A percentile compares a stretch with the other conserved stretches of the same genome.
Evolutionary conservation across 2,329 filamentous ascomycete species (phyloP).

Genomic region (Aspergillus hiratsukae): DNA sequence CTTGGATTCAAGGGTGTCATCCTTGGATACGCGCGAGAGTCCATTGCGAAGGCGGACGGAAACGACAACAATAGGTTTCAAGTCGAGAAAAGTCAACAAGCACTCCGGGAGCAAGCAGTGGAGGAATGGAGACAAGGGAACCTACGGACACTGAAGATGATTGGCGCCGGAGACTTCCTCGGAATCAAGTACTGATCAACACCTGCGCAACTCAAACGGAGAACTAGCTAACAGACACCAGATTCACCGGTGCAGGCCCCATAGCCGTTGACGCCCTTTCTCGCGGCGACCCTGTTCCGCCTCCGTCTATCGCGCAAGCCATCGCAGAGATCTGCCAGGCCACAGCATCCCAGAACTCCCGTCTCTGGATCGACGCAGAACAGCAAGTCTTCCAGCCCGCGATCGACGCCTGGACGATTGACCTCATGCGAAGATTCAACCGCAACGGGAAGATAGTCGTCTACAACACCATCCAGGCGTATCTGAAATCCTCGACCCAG

Average conservation of each 20-base stretch:
- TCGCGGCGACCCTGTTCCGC: constrained; percentile 26
- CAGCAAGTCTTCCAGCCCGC: constrained; percentile 42
- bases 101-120: constrained; percentile 23
- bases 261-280: constrained; percentile 35
- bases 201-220: not conserved
- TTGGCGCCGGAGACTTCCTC: constrained; percentile 40
- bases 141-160: constrained; percentile 43
- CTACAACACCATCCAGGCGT: constrained; percentile 45
- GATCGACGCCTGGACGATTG: constrained; percentile 45
- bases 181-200: constrained; percentile 36
- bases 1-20: constrained; percentile 48
- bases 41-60: constrained; percentile 23
- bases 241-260: constrained; percentile 43
- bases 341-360: constrained; percentile 29
- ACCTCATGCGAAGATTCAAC: constrained; percentile 45
- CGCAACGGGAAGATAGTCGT: constrained; percentile 28
- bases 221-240: constrained; percentile 10
- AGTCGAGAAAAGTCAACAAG: constrained; percentile 7
- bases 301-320: constrained; percentile 30
- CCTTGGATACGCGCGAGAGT: constrained; percentile 45
- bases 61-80: not conserved
- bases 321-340: constrained; percentile 36
- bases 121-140: constrained; percentile 47
- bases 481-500: constrained; percentile 38
- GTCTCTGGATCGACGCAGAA: constrained; percentile 48